Percentiles rank a stretch among this genome's conserved stretches.
Conservation (phyloP, 1,284 basidiomycete genomes). For the Leccinum pachyderme region DNA sequence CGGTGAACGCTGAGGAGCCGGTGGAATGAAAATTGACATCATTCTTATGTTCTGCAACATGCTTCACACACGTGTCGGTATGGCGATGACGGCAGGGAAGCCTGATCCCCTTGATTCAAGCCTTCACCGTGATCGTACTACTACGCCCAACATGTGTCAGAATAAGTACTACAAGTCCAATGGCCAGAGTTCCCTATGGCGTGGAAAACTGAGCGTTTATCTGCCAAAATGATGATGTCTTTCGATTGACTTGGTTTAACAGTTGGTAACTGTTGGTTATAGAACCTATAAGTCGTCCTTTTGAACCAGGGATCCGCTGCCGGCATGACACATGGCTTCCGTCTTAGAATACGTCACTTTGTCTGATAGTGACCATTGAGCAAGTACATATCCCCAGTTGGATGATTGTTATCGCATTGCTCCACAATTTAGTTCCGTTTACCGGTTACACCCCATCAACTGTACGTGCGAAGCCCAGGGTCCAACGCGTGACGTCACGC, state of each 20-base stretch:
- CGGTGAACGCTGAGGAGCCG: background rate
- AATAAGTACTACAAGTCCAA: background rate
- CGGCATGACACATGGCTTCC: background rate
- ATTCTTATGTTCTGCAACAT: constrained; percentile 7
- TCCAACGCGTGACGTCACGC: constrained; percentile 24
- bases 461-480: background rate
- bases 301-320: background rate
- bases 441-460: background rate
- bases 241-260: background rate
- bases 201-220: background rate
- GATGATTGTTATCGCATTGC: constrained; percentile 6
- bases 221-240: background rate
- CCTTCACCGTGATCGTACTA: background rate
- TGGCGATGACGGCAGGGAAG: background rate
- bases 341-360: background rate
- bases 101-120: background rate
- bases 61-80: constrained; percentile 12
- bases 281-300: background rate
- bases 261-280: background rate
- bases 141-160: background rate
- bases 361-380: background rate
- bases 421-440: constrained; percentile 4
- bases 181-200: background rate
- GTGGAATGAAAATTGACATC: constrained; percentile 3
- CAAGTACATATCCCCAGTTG: background rate